Evolutionary conservation across 2,329 filamentous ascomycete genomes (phyloP).

Genomic region (Simplicillium sp.): DNA sequence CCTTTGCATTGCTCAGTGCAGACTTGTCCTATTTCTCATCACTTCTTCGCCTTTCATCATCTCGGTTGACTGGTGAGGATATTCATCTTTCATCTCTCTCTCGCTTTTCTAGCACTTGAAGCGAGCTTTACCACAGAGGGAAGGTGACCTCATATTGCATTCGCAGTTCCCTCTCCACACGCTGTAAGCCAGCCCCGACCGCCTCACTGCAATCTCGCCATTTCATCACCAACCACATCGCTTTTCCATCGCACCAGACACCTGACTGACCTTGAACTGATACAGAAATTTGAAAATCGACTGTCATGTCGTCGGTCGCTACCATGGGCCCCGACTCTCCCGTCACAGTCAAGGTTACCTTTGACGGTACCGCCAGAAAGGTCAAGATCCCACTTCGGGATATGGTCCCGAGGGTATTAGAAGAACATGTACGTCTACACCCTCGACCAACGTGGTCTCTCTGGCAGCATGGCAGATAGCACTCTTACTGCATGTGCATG

Average conservation of each 20-base stretch:
- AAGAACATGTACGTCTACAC: conserved; percentile 64
- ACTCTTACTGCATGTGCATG: neutral
- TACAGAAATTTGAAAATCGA: neutral
- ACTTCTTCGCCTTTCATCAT: no score
- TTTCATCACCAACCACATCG: no score
- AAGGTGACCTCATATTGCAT: no score
- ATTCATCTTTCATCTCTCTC: neutral
- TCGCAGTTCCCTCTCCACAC: no score
- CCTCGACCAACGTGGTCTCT: neutral
- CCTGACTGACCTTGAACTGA: no score
- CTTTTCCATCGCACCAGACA: neutral
- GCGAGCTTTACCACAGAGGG: no score
- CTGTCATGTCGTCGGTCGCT: conserved; percentile 17
- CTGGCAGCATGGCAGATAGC: neutral
- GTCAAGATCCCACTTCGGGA: conserved; percentile 88
- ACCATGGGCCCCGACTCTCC: conserved; percentile 18
- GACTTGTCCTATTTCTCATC: no score
- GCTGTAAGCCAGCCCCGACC: no score
- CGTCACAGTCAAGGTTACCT: conserved; percentile 78
- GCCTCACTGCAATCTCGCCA: no score
- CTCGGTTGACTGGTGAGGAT: no score
- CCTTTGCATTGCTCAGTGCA: neutral
- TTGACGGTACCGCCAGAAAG: conserved; percentile 66
- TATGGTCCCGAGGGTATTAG: conserved; percentile 63
- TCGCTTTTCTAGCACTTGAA: neutral